Percentiles rank a stretch among this genome's conserved stretches.
phyloP scores from a whole-genome alignment of 108 stramenopile genomes.

The Asterionellopsis glacialis region DNA sequence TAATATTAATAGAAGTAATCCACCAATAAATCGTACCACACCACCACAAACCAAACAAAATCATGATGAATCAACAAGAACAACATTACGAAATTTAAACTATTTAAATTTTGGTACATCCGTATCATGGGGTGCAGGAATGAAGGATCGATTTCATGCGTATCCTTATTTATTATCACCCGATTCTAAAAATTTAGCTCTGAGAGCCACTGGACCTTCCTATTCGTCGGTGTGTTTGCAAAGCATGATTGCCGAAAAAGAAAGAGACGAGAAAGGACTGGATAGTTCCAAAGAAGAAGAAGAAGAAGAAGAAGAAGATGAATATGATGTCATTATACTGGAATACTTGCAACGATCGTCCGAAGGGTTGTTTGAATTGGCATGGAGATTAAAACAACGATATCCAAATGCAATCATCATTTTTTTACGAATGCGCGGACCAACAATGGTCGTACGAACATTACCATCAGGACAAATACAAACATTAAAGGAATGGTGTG shows the following conservation, averaged over 20 bases:
- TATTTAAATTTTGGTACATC: slow-evolving; percentile 6
- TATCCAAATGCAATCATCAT: slow-evolving; percentile 7
- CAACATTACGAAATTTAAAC: too few species aligned
- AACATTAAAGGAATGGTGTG: slow-evolving; percentile 1
- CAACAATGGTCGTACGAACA: background rate
- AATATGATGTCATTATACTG: slow-evolving; percentile 7
- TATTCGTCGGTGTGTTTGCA: slow-evolving; percentile 5
- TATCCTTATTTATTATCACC: background rate
- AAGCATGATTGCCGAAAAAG: slow-evolving; percentile 1
- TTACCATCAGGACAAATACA: background rate
- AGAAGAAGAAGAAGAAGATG: background rate
- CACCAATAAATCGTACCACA: too few species aligned
- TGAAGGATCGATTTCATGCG: slow-evolving; percentile 6
- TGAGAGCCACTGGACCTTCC: slow-evolving; percentile 1
- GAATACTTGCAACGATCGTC: background rate
- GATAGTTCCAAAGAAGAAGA: too few species aligned
- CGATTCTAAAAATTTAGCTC: slow-evolving; percentile 1
- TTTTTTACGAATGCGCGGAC: background rate
- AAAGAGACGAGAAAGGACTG: too few species aligned
- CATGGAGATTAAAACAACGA: background rate
- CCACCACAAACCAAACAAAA: too few species aligned
- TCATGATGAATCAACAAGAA: too few species aligned
- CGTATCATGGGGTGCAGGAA: slow-evolving; percentile 1
- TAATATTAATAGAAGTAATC: too few species aligned
- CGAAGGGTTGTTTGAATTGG: background rate